Conservation (phyloP, 1,284 basidiomycete species). For the Moesziomyces globuligerus region DNA sequence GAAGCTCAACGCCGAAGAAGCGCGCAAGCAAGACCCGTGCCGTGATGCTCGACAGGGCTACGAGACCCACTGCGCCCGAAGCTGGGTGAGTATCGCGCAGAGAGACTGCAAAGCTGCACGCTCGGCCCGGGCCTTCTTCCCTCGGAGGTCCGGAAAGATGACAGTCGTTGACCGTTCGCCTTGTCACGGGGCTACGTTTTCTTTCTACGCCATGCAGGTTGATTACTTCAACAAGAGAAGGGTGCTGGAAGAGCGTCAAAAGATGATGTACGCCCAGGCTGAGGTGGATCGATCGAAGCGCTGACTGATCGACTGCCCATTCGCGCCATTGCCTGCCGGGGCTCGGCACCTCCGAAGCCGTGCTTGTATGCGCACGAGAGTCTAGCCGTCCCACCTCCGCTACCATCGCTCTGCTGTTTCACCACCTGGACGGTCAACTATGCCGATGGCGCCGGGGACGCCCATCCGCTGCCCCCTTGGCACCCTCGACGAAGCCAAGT, state of each 20-base stretch:
- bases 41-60: slow-evolving; percentile 46
- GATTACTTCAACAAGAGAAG: slow-evolving; percentile 67
- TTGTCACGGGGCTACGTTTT: background rate
- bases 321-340: background rate
- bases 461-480: too few relatives aligned
- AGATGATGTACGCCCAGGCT: slow-evolving; percentile 55
- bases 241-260: slow-evolving; percentile 64
- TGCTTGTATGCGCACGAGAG: too few relatives aligned
- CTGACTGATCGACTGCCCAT: slow-evolving; percentile 2
- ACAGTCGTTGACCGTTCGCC: slow-evolving; percentile 2
- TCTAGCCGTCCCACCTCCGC: too few relatives aligned
- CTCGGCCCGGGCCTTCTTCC: background rate
- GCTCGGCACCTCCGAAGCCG: background rate
- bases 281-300: slow-evolving; percentile 6
- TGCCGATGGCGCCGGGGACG: too few relatives aligned
- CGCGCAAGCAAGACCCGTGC: slow-evolving; percentile 60
- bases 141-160: background rate
- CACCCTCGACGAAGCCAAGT: too few relatives aligned
- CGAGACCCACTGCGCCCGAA: slow-evolving; percentile 61
- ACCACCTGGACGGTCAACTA: too few relatives aligned
- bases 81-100: slow-evolving; percentile 58
- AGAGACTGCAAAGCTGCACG: background rate
- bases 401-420: too few relatives aligned
- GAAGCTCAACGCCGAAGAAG: slow-evolving; percentile 28
- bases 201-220: slow-evolving; percentile 29